Conservation (phyloP, 2,329 filamentous ascomycete genomes). For the Waltergamsia citrina region DNA sequence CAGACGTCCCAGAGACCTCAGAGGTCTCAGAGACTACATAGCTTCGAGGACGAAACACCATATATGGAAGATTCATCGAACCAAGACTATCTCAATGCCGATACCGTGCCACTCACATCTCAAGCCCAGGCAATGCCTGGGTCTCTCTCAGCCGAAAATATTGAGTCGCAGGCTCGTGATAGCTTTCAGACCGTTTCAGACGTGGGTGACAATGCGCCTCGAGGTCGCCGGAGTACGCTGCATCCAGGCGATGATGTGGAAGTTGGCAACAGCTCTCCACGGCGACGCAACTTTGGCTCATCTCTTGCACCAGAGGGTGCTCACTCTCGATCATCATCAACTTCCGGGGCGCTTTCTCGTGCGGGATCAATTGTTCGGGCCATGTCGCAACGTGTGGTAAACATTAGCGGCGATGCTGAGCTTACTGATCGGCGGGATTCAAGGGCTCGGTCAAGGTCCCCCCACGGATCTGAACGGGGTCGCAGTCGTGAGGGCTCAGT, state of each 20-base stretch:
- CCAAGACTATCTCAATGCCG: conserved; percentile 40
- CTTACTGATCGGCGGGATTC: conserved; percentile 64
- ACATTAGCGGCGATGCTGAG: conserved; percentile 88
- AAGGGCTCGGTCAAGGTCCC: conserved; percentile 48
- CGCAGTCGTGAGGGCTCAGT: conserved; percentile 16
- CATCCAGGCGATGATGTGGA: conserved; percentile 47
- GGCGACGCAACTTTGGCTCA: conserved; percentile 47
- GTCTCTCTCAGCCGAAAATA: conserved; percentile 28
- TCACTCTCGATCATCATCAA: conserved; percentile 11
- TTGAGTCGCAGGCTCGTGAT: conserved; percentile 33
- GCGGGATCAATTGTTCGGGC: conserved; percentile 69
- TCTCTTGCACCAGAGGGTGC: conserved; percentile 37
- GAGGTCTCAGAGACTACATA: background rate
- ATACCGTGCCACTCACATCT: conserved; percentile 48
- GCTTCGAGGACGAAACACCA: conserved; percentile 10
- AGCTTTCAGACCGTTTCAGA: conserved; percentile 50
- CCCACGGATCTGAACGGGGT: conserved; percentile 30
- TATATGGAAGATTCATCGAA: conserved; percentile 22
- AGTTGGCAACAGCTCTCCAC: conserved; percentile 38
- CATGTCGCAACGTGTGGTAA: conserved; percentile 97
- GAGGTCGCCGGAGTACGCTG: conserved; percentile 42
- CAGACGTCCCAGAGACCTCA: background rate
- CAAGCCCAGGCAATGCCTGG: conserved; percentile 45
- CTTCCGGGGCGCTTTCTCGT: conserved; percentile 53
- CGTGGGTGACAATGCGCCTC: conserved; percentile 44